Evolutionary conservation across 345 rosid genomes (phyloP), one percentile per base, ranked within the genome.

Genomic region (Gossypium stocksii): DNA sequence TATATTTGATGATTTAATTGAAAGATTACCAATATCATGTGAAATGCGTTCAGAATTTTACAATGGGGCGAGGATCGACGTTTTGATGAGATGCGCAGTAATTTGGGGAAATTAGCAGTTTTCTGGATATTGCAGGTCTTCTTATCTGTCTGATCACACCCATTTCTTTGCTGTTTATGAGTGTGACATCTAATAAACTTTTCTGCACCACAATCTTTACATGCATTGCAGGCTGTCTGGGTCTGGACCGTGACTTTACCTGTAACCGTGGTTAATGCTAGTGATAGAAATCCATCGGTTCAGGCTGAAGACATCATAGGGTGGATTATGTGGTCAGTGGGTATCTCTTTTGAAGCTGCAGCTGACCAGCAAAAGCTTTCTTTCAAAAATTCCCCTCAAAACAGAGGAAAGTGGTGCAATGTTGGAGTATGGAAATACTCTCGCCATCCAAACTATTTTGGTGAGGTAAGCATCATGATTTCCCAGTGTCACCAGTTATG

Each of bases 11-110:
- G 38, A 41, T 51, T 60, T 15, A 10, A 49, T 15, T 19, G 71
- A 20, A 43, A 2, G 49, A 44, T 34, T 77, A 20, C 46, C 46
- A 13, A 13, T 25, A 23, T 4, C 8, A 22, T 43, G 27, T 71
- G 16, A 71, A 69, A 23, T 62, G 56, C 68, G 49, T 76, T 64
- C 88, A 94, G 98, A 84, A 94, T 94, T 75, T 49, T 92, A 72
- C 87, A 91, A 56, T 94, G 98, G 98, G 98, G 97, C 41, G 98
- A 94, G 84, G 98, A 92, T 73, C 85, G 90, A 45, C 95, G 97
- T 7, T 87, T 91, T 54, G 97, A 92, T 80, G 90, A 91, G 80
- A 94, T 88, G 95, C 97, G 97, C 60, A 66, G 20, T 69, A 87
- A 89, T 79, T 80, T 94, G 70, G 89, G 89, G 75, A 92, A 82